Evolutionary conservation across 2,329 filamentous ascomycete genomes (phyloP).

Genomic region (Colletotrichum spaethianum): DNA sequence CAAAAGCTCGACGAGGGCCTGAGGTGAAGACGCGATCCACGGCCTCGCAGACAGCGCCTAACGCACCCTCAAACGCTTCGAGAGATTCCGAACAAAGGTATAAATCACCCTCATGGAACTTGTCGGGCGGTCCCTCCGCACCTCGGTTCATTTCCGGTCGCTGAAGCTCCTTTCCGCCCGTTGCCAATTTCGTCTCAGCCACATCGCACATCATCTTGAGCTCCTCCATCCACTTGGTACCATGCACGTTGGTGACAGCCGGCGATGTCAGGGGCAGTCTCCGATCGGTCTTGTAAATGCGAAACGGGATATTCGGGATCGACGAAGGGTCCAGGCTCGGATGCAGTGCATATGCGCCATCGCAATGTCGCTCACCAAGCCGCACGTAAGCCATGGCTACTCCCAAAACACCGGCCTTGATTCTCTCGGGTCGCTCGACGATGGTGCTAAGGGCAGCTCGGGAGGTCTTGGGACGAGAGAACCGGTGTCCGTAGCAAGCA

Average conservation of each 20-base stretch:
- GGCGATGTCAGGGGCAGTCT: slow-evolving; percentile 79
- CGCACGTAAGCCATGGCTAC: slow-evolving; percentile 90
- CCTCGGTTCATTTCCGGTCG: slow-evolving; percentile 75
- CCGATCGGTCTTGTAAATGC: slow-evolving; percentile 85
- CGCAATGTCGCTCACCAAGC: slow-evolving; percentile 84
- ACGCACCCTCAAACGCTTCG: slow-evolving; percentile 88
- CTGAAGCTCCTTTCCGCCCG: slow-evolving; percentile 83
- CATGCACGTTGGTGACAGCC: slow-evolving; percentile 92
- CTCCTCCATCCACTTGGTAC: slow-evolving; percentile 93
- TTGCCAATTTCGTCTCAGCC: slow-evolving; percentile 83
- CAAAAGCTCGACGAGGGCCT: slow-evolving; percentile 84
- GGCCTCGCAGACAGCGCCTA: slow-evolving; percentile 94
- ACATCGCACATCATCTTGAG: slow-evolving; percentile 86
- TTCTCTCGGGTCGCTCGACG: slow-evolving; percentile 92
- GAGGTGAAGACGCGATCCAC: slow-evolving; percentile 84
- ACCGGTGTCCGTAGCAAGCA: slow-evolving; percentile 94
- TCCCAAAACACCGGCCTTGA: slow-evolving; percentile 87
- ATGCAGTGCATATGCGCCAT: slow-evolving; percentile 77
- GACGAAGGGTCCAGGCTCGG: slow-evolving; percentile 70
- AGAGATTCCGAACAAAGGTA: slow-evolving; percentile 92
- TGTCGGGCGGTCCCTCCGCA: slow-evolving; percentile 59
- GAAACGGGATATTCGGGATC: slow-evolving; percentile 79
- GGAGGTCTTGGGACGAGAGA: slow-evolving; percentile 84
- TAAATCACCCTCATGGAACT: slow-evolving; percentile 89
- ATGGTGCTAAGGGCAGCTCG: slow-evolving; percentile 82